These are phyloP conservation scores for Globisporangium camurandrum DNA, from an alignment of 352 stramenopile genomes.

Conservation along the genomic window DNA sequence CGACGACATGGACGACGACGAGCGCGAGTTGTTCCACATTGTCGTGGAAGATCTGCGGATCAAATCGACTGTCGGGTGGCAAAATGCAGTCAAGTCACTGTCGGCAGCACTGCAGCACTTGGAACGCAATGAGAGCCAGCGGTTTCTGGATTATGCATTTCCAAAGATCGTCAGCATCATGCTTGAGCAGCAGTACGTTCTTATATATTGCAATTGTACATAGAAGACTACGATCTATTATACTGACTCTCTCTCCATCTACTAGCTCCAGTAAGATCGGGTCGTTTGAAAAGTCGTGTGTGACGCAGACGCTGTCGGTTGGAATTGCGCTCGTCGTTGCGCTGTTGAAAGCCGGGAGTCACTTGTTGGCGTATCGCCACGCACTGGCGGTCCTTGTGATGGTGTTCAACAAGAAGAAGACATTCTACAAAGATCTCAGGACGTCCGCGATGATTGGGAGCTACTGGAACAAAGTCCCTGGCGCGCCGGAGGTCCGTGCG, in stretches of 20 bases:
- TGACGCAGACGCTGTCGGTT: slow-evolving; percentile 68
- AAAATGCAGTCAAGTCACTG: slow-evolving; percentile 84
- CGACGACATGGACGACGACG: slow-evolving; percentile 75
- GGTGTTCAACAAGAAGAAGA: slow-evolving; percentile 87
- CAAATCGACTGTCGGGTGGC: slow-evolving; percentile 87
- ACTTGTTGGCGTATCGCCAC: slow-evolving; percentile 56
- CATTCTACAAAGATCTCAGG: slow-evolving; percentile 85
- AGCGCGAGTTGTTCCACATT: slow-evolving; percentile 76
- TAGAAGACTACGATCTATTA: too few species aligned
- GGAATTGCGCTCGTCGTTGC: slow-evolving; percentile 60
- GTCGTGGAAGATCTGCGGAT: slow-evolving; percentile 80
- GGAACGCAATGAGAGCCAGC: slow-evolving; percentile 62
- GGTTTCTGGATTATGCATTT: slow-evolving; percentile 74
- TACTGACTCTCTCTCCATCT: slow-evolving; percentile 5
- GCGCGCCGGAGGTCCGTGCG: slow-evolving; percentile 69
- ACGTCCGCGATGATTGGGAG: slow-evolving; percentile 84
- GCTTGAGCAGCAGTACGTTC: slow-evolving; percentile 84
- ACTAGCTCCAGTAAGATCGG: slow-evolving; percentile 82
- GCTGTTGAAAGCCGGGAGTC: slow-evolving; percentile 64
- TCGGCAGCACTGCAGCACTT: slow-evolving; percentile 64
- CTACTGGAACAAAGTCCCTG: slow-evolving; percentile 85
- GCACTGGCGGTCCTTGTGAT: slow-evolving; percentile 66
- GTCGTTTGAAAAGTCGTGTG: slow-evolving; percentile 78
- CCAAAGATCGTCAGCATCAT: slow-evolving; percentile 84
- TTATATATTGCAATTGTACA: too few species aligned